A percentile compares a stretch with the other conserved stretches of the same genome.
Evolutionary conservation across 148 eudicot species (phyloP).

Genomic region (Chenopodium suecicum): DNA sequence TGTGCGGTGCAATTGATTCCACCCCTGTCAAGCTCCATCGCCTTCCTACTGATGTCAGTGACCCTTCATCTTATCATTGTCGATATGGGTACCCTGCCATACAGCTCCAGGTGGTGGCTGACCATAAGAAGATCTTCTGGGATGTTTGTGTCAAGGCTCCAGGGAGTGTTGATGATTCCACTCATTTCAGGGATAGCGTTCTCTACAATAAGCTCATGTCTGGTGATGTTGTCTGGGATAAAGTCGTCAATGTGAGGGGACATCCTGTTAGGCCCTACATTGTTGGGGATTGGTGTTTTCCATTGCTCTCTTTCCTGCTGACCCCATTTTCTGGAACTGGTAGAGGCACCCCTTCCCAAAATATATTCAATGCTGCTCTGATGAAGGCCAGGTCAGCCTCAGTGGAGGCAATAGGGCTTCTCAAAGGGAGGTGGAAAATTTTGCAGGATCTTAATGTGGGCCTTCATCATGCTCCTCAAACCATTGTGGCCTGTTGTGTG

Average conservation of each 20-base stretch:
- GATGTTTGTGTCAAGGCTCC: conserved; percentile 96
- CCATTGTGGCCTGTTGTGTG: conserved; percentile 95
- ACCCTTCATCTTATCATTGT: conserved; percentile 41
- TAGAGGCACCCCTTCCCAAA: conserved; percentile 62
- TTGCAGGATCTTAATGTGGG: conserved; percentile 85
- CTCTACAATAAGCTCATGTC: conserved; percentile 74
- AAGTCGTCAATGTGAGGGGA: conserved; percentile 72
- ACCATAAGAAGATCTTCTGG: conserved; percentile 93
- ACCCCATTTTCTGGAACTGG: conserved; percentile 66
- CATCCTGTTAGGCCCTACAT: conserved; percentile 81
- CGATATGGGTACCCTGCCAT: conserved; percentile 55
- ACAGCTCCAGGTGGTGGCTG: conserved; percentile 85
- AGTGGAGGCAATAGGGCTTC: conserved; percentile 78
- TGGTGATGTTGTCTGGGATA: conserved; percentile 86
- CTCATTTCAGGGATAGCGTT: conserved; percentile 83
- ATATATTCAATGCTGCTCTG: conserved; percentile 66
- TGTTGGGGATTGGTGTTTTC: conserved; percentile 83
- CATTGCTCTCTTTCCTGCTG: conserved; percentile 75
- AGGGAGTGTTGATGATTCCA: conserved; percentile 73
- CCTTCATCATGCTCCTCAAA: conserved; percentile 92
- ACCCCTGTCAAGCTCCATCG: conserved; percentile 43
- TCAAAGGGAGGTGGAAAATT: conserved; percentile 95
- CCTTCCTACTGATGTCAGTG: conserved; percentile 33
- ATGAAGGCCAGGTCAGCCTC: conserved; percentile 77
- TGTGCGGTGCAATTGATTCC: conserved; percentile 78